These are phyloP conservation scores for Elsinoe necatrix DNA, from an alignment of 2,329 filamentous ascomycete genomes.

Conservation along the genomic window DNA sequence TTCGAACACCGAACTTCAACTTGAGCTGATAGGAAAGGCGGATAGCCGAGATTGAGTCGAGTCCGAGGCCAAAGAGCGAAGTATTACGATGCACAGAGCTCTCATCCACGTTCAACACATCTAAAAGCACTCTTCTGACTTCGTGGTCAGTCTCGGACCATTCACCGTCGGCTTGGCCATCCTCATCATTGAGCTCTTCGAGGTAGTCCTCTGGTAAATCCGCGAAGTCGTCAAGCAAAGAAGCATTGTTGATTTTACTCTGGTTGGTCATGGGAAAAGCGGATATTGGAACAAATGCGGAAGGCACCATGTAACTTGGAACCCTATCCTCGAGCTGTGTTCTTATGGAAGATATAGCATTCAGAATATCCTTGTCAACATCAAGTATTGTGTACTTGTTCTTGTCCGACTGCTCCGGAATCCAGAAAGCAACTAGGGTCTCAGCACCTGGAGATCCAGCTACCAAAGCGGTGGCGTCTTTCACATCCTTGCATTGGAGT, in stretches of 20 bases:
- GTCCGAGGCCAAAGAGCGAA: slow-evolving; percentile 67
- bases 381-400: slow-evolving; percentile 34
- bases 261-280: slow-evolving; percentile 62
- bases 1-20: slow-evolving; percentile 37
- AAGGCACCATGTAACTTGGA: slow-evolving; percentile 72
- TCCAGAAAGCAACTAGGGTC: slow-evolving; percentile 62
- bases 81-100: slow-evolving; percentile 52
- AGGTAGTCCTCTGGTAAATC: slow-evolving; percentile 41
- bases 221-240: slow-evolving; percentile 44
- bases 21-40: slow-evolving; percentile 53
- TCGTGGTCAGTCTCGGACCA: slow-evolving; percentile 50
- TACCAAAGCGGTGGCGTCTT: slow-evolving; percentile 58
- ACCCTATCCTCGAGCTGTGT: slow-evolving; percentile 48
- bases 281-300: slow-evolving; percentile 61
- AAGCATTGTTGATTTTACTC: slow-evolving; percentile 61
- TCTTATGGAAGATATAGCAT: slow-evolving; percentile 43
- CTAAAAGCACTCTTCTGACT: slow-evolving; percentile 49
- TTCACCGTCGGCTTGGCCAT: slow-evolving; percentile 29
- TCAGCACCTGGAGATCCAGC: slow-evolving; percentile 38
- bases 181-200: slow-evolving; percentile 29
- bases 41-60: slow-evolving; percentile 81
- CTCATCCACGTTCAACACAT: slow-evolving; percentile 40
- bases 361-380: slow-evolving; percentile 25
- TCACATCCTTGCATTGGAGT: slow-evolving; percentile 43
- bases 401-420: slow-evolving; percentile 33